A percentile compares a stretch with the other conserved stretches of the same genome.
Conservation (phyloP, 208 protist species). For the Crithidia fasciculata region DNA sequence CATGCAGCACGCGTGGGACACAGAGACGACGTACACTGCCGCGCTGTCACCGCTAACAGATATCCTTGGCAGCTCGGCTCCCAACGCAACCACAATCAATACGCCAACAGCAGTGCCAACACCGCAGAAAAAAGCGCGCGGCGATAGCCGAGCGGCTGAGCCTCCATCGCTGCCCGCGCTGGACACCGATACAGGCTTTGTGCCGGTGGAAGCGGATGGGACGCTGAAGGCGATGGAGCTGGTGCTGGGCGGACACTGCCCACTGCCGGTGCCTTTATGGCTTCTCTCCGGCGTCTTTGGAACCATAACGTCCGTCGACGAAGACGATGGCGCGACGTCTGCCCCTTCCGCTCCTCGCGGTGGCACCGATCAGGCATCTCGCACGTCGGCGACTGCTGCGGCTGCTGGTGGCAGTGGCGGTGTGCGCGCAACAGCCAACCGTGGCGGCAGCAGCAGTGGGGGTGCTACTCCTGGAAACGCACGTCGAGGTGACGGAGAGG, state of each 20-base stretch:
- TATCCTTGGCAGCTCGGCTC: too few species aligned
- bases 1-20: conserved; percentile 22
- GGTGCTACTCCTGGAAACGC: too few species aligned
- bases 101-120: background rate
- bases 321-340: background rate
- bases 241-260: conserved; percentile 29
- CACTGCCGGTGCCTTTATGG: conserved; percentile 47
- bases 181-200: background rate
- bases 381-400: too few species aligned
- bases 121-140: background rate
- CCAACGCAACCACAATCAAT: too few species aligned
- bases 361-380: too few species aligned
- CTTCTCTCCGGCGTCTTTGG: conserved; percentile 35
- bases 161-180: background rate
- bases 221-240: conserved; percentile 30
- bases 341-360: too few species aligned
- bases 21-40: background rate
- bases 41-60: too few species aligned
- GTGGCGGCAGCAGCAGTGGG: too few species aligned
- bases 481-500: too few species aligned
- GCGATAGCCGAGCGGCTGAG: background rate
- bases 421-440: too few species aligned
- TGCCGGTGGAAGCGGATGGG: conserved; percentile 7
- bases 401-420: too few species aligned
- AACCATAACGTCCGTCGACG: background rate